These are phyloP conservation scores for Sporothrix variecibatus DNA, from an alignment of 2,329 filamentous ascomycete species.

Conservation along the genomic window DNA sequence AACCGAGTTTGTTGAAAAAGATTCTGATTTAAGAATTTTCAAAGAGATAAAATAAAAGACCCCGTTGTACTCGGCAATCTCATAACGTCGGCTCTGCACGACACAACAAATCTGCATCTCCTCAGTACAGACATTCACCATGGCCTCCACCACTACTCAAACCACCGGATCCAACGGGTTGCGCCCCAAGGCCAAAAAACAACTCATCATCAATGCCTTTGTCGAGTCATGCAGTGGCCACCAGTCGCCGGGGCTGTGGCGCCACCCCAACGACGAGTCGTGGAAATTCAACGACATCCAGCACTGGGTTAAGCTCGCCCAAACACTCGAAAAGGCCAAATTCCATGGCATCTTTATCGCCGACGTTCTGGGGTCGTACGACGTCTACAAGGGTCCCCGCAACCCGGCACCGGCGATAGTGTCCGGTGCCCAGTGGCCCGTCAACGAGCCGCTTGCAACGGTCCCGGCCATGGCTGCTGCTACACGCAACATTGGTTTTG, in stretches of 20 bases:
- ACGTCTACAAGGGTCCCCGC: slow-evolving; percentile 17
- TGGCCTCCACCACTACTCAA: neutral
- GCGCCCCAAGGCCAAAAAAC: neutral
- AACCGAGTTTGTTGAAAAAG: too few species aligned
- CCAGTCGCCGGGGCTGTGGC: slow-evolving; percentile 54
- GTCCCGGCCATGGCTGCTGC: slow-evolving; percentile 27
- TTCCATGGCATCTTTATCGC: slow-evolving; percentile 18
- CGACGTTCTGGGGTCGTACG: slow-evolving; percentile 11
- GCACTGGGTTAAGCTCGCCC: slow-evolving; percentile 18
- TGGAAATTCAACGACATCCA: slow-evolving; percentile 59
- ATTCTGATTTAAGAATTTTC: too few species aligned
- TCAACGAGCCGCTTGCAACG: neutral
- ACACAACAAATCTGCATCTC: too few species aligned
- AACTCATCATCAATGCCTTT: slow-evolving; percentile 26
- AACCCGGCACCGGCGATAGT: neutral
- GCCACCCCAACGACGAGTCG: slow-evolving; percentile 65
- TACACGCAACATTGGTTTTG: slow-evolving; percentile 26
- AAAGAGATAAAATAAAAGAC: too few species aligned
- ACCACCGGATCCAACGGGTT: neutral
- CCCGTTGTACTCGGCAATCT: too few species aligned
- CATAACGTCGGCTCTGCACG: too few species aligned
- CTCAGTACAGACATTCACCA: neutral
- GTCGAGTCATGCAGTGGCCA: slow-evolving; percentile 43
- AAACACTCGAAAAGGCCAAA: slow-evolving; percentile 1
- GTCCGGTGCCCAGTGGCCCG: slow-evolving; percentile 12